These are phyloP conservation scores for Hydrangea macrophylla DNA, from an alignment of 148 eudicot species.

Conservation along the genomic window DNA sequence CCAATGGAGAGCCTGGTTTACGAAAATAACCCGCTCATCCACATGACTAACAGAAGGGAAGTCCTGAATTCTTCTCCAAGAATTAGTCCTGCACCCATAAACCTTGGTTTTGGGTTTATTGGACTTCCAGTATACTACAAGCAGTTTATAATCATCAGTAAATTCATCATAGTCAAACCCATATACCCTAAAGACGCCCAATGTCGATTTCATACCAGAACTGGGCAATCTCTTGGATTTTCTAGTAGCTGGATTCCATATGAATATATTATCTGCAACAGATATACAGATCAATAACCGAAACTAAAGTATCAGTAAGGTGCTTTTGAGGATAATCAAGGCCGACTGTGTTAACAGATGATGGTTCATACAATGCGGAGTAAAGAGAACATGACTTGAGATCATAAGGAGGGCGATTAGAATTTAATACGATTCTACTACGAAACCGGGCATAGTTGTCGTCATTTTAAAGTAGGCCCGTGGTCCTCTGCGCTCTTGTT, in stretches of 20 bases:
- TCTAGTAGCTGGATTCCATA: slow-evolving; percentile 23
- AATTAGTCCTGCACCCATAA: slow-evolving; percentile 19
- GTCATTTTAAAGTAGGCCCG: too few species aligned
- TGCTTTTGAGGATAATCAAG: slow-evolving; percentile 17
- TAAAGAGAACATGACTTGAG: not conserved
- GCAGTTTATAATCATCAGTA: slow-evolving; percentile 33
- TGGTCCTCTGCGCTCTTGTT: too few species aligned
- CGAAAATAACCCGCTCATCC: slow-evolving; percentile 4
- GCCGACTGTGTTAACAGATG: not conserved
- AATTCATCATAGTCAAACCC: slow-evolving; percentile 36
- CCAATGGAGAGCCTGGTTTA: slow-evolving; percentile 40
- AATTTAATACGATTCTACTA: too few species aligned
- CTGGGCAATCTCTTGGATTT: slow-evolving; percentile 14
- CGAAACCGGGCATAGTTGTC: too few species aligned
- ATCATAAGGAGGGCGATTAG: too few species aligned
- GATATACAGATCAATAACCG: slow-evolving; percentile 21
- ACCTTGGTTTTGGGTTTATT: slow-evolving; percentile 19
- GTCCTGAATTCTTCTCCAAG: slow-evolving; percentile 23
- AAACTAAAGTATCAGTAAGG: not conserved
- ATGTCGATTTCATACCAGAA: not conserved
- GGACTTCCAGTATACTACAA: slow-evolving; percentile 12
- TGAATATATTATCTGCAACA: not conserved
- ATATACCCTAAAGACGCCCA: not conserved
- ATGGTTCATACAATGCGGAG: slow-evolving; percentile 8
- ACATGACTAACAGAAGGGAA: slow-evolving; percentile 15